Conservation (phyloP, 257 asterid species). For the Solanum raphanifolium region DNA sequence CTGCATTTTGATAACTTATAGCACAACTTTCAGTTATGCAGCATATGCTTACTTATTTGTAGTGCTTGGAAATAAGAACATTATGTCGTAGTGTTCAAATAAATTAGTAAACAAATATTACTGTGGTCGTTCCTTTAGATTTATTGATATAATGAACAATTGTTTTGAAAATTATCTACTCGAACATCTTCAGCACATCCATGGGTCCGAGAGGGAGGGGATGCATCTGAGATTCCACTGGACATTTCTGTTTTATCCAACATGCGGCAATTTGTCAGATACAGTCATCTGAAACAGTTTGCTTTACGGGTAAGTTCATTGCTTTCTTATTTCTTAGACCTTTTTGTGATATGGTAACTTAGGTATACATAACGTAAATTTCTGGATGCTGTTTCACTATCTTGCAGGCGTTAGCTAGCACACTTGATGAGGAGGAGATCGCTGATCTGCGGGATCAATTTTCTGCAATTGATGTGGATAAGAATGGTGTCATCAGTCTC, state of each 20-base stretch:
- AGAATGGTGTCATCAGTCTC: slow-evolving; percentile 72
- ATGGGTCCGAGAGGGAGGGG: slow-evolving; percentile 89
- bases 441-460: slow-evolving; percentile 75
- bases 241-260: slow-evolving; percentile 69
- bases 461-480: slow-evolving; percentile 80
- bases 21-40: neutral
- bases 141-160: neutral
- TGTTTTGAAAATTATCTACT: neutral
- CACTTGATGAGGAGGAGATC: slow-evolving; percentile 71
- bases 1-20: neutral
- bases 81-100: neutral
- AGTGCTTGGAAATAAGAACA: neutral
- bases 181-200: slow-evolving; percentile 50
- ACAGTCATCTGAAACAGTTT: slow-evolving; percentile 69
- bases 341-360: neutral
- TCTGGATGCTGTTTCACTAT: neutral
- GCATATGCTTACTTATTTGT: neutral
- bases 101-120: neutral
- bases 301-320: slow-evolving; percentile 53
- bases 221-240: slow-evolving; percentile 76
- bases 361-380: neutral
- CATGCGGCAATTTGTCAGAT: slow-evolving; percentile 73
- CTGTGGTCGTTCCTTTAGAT: neutral
- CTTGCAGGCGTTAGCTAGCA: slow-evolving; percentile 68
- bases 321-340: neutral